A percentile compares a stretch with the other conserved stretches of the same genome.
Conservation (phyloP, 228 moss, liverwort and hornwort species). For the Sphagnum fallax region DNA sequence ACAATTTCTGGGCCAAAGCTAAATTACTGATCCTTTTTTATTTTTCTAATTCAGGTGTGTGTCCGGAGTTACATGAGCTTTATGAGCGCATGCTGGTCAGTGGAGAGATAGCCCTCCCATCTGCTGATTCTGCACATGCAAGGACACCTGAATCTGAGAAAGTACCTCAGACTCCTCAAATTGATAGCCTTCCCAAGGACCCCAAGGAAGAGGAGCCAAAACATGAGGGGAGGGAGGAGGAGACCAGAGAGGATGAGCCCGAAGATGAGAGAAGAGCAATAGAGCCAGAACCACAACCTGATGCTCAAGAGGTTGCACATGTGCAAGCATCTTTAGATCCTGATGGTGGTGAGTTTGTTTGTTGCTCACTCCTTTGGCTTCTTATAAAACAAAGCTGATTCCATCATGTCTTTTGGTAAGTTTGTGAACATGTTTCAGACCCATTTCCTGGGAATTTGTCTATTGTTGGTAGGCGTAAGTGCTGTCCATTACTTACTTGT, state of each 20-base stretch:
- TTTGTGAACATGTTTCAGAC: too few species aligned
- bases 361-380: too few species aligned
- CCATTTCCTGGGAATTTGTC: too few species aligned
- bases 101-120: conserved; percentile 64
- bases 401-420: too few species aligned
- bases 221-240: too few species aligned
- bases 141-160: conserved; percentile 31
- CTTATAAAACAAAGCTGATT: too few species aligned
- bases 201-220: too few species aligned
- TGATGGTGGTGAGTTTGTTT: too few species aligned
- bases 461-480: too few species aligned
- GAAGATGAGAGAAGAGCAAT: conserved; percentile 14
- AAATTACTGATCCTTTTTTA: too few species aligned
- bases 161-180: conserved; percentile 24
- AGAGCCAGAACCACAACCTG: conserved; percentile 14
- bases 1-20: too few species aligned
- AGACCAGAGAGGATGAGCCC: conserved; percentile 13
- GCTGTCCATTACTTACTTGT: too few species aligned
- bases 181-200: conserved; percentile 11
- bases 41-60: conserved; percentile 37
- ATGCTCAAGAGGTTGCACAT: conserved; percentile 13
- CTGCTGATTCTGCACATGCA: conserved; percentile 37
- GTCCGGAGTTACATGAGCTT: conserved; percentile 45
- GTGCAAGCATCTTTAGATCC: conserved; percentile 16
- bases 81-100: conserved; percentile 65